Percentiles rank a stretch among this genome's conserved stretches.
phyloP scores from a whole-genome alignment of 2,329 filamentous ascomycete species.

The Tolypocladium amazonense region DNA sequence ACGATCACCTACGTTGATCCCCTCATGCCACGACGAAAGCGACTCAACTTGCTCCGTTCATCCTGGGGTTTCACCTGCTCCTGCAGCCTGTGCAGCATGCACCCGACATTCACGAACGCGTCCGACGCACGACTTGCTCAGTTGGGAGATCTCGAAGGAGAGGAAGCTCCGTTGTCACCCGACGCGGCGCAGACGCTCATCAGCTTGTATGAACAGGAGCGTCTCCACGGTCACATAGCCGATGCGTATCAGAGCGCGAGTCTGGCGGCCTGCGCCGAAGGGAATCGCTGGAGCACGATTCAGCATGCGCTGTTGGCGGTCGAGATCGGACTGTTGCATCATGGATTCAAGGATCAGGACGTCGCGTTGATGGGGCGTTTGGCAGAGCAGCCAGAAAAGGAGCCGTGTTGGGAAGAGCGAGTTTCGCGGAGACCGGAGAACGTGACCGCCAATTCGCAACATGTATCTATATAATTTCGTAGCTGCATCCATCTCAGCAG shows the following conservation, averaged over 20 bases:
- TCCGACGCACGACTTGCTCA: slow-evolving; percentile 27
- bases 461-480: not conserved
- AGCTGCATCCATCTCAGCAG: not conserved
- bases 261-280: slow-evolving; percentile 26
- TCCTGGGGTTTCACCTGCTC: slow-evolving; percentile 30
- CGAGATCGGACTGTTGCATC: slow-evolving; percentile 19
- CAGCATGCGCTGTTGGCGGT: slow-evolving; percentile 26
- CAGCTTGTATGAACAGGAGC: slow-evolving; percentile 28
- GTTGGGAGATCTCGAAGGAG: slow-evolving; percentile 11
- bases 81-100: slow-evolving; percentile 26
- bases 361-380: not conserved
- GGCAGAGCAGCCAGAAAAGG: slow-evolving; percentile 2
- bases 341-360: slow-evolving; percentile 1
- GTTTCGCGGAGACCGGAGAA: not conserved
- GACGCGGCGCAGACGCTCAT: slow-evolving; percentile 28
- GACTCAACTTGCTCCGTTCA: slow-evolving; percentile 16
- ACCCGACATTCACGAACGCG: slow-evolving; percentile 12
- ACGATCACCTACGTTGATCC: slow-evolving; percentile 30
- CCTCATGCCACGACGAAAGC: slow-evolving; percentile 11
- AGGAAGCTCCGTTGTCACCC: slow-evolving; percentile 12
- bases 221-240: slow-evolving; percentile 19
- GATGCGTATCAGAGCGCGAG: slow-evolving; percentile 27
- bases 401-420: slow-evolving; percentile 2
- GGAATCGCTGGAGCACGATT: slow-evolving; percentile 26
- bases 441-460: not conserved